These are phyloP conservation scores for Chlamydomonas asymmetrica DNA, from an alignment of 139 green algal species.

Conservation along the genomic window DNA sequence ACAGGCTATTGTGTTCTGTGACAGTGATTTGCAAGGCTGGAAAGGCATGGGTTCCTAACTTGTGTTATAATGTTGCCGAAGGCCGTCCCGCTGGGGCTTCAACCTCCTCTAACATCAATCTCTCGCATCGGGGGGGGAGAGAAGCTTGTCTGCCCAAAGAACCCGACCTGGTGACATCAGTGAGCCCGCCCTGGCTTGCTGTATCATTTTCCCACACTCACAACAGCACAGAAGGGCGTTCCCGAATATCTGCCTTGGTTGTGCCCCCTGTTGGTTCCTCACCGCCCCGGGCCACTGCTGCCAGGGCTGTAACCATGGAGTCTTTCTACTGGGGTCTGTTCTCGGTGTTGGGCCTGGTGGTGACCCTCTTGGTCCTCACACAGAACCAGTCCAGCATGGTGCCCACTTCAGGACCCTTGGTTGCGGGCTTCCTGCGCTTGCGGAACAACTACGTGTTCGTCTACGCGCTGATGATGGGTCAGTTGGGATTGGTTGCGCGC, in stretches of 20 bases:
- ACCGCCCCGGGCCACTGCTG: neutral
- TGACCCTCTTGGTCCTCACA: constrained; percentile 18
- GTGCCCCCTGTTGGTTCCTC: neutral
- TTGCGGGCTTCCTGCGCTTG: constrained; percentile 46
- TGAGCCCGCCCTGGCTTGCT: too few relatives aligned
- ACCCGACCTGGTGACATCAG: too few relatives aligned
- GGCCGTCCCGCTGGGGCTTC: too few relatives aligned
- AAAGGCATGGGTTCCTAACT: too few relatives aligned
- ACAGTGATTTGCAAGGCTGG: too few relatives aligned
- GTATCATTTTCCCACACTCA: too few relatives aligned
- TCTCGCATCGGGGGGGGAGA: too few relatives aligned
- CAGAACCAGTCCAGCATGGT: constrained; percentile 24
- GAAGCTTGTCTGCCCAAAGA: too few relatives aligned
- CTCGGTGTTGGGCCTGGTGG: constrained; percentile 2
- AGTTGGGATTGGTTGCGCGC: constrained; percentile 3
- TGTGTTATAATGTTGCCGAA: too few relatives aligned
- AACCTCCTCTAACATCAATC: too few relatives aligned
- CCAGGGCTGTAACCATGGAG: constrained; percentile 31
- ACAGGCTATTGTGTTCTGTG: too few relatives aligned
- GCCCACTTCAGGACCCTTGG: constrained; percentile 10
- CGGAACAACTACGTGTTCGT: constrained; percentile 92
- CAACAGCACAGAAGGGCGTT: too few relatives aligned
- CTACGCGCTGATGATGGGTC: constrained; percentile 97
- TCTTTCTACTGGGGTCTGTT: constrained; percentile 37
- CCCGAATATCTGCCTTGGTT: neutral